Evolutionary conservation across 805 yeast genomes (phyloP).

Genomic region (Starmera amethionina): DNA sequence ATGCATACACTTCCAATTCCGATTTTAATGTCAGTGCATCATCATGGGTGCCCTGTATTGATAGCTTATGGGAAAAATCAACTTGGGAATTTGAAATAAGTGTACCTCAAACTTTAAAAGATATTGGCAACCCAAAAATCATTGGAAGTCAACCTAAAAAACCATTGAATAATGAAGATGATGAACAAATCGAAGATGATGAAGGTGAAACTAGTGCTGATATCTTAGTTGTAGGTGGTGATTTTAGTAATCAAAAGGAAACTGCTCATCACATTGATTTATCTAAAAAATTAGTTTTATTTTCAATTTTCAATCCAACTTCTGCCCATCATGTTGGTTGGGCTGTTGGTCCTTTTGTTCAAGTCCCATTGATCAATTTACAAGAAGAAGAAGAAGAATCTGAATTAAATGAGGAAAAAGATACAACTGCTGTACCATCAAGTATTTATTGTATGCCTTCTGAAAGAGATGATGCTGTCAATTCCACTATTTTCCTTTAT

Average conservation of each 20-base stretch:
- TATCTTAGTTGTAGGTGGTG: slow-evolving; percentile 61
- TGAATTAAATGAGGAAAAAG: slow-evolving; percentile 22
- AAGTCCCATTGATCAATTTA: slow-evolving; percentile 40
- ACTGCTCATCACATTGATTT: slow-evolving; percentile 67
- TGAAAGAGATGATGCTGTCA: slow-evolving; percentile 42
- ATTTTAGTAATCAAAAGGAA: slow-evolving; percentile 54
- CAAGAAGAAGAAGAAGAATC: slow-evolving; percentile 20
- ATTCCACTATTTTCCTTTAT: slow-evolving; percentile 67
- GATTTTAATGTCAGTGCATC: slow-evolving; percentile 76
- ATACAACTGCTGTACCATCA: slow-evolving; percentile 38
- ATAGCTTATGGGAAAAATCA: slow-evolving; percentile 75
- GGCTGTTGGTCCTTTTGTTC: slow-evolving; percentile 84
- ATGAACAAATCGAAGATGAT: slow-evolving; percentile 21
- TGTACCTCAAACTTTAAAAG: slow-evolving; percentile 71
- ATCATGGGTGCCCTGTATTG: slow-evolving; percentile 97
- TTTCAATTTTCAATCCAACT: slow-evolving; percentile 71
- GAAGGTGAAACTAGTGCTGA: slow-evolving; percentile 31
- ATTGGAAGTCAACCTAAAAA: slow-evolving; percentile 17
- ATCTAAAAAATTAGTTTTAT: slow-evolving; percentile 64
- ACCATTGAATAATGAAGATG: slow-evolving; percentile 7
- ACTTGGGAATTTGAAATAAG: slow-evolving; percentile 90
- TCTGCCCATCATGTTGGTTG: slow-evolving; percentile 94
- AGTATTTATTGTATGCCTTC: slow-evolving; percentile 58
- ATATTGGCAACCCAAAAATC: slow-evolving; percentile 37
- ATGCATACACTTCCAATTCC: slow-evolving; percentile 75